Evolutionary conservation across 331 rosid species (phyloP), one percentile per base, ranked within the genome.

Genomic region (Saraca asoca): DNA sequence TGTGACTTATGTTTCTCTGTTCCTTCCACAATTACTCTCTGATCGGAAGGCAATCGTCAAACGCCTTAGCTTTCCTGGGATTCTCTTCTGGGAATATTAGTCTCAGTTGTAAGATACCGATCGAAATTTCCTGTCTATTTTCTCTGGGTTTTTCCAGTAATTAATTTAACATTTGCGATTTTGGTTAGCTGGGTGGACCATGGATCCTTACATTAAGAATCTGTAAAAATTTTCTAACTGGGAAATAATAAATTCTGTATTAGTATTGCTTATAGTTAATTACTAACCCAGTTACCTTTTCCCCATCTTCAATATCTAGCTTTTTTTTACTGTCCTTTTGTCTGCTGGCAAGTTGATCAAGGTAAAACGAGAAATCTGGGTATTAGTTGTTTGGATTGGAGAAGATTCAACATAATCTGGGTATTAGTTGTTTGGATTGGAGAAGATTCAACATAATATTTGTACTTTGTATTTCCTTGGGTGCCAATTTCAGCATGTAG

Each of bases 11-110:
- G 58, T 79, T 64, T 64, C 75, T 63, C 48, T 56, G 18, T 71
- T 15, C 56, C 16, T 58, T 42, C 5, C 11, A 10, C 50, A 29
- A 14, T 50, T 9, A 35, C 54, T 72, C 76, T 78, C 62, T 81
- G 17, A 10, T 69, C 33, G 9, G 9, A 35, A 49, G 10, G 54
- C 64, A 62, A 49, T 66, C 46, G 7, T 41, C 49, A 19, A 38
- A 29, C 80, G 58, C 76, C 58, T 10, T 14, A 67, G 74, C 58
- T 50, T 69, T 79, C 58, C 65, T 67, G 72, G 66, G 58, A 17
- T 66, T 37, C 15, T 0, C 12, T 33, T 9, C 51, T 42, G 12
- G 39, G 12, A 55, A 62, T 66, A 56, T 48, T 33, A 62, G 43
- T 64, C 5, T 62, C 58, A 69, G 53, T 67, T 78, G 54, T 39